These are phyloP conservation scores for Wickerhamomyces tratensis DNA, from an alignment of 805 yeast genomes.

Conservation along the genomic window DNA sequence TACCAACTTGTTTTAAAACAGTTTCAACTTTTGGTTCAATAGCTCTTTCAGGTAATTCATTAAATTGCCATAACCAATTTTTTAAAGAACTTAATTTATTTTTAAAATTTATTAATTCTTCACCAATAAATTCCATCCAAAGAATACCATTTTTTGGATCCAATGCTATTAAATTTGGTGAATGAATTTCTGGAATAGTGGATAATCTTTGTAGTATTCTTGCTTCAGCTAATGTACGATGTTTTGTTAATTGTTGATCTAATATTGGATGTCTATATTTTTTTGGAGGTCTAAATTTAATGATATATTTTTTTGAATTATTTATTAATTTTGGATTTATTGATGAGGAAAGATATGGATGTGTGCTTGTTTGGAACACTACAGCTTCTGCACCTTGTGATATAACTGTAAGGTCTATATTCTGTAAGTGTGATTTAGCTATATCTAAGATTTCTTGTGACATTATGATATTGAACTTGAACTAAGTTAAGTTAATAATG, in stretches of 20 bases:
- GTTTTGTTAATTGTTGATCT: conserved; percentile 67
- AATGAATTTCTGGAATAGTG: conserved; percentile 39
- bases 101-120: conserved; percentile 23
- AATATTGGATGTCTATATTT: conserved; percentile 82
- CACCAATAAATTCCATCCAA: conserved; percentile 81
- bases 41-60: conserved; percentile 18
- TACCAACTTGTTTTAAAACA: conserved; percentile 49
- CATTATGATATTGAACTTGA: too few species aligned
- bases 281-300: conserved; percentile 84
- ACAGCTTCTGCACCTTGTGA: conserved; percentile 93
- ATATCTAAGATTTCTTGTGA: conserved; percentile 38
- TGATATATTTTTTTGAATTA: conserved; percentile 35
- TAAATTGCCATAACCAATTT: conserved; percentile 62
- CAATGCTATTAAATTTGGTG: conserved; percentile 67
- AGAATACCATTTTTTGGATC: conserved; percentile 73
- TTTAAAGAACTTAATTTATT: conserved; percentile 51
- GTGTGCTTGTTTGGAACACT: conserved; percentile 51
- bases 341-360: conserved; percentile 49
- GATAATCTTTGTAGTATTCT: conserved; percentile 56
- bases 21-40: conserved; percentile 28
- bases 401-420: conserved; percentile 41
- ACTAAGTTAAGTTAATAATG: too few species aligned
- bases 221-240: conserved; percentile 78
- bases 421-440: conserved; percentile 34
- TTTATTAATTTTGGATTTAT: conserved; percentile 7